phyloP scores from a whole-genome alignment of 2,329 filamentous ascomycete species.

The Penicillium sp. region DNA sequence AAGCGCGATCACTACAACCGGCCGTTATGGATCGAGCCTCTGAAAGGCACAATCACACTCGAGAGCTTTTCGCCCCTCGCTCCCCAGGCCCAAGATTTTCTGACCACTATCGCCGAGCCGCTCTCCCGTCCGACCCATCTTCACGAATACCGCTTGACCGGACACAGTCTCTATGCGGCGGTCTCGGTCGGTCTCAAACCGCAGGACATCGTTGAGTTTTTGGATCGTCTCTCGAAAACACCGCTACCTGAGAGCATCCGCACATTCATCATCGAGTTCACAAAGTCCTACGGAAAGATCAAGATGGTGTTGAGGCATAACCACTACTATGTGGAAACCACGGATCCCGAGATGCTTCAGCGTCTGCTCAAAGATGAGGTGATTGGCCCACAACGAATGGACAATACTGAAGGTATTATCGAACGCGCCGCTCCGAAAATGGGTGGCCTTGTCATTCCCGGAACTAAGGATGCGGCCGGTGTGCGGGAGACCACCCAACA shows the following conservation, averaged over 20 bases:
- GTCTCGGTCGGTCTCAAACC: constrained; percentile 90
- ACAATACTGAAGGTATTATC: constrained; percentile 68
- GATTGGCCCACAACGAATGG: constrained; percentile 74
- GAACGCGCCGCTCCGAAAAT: constrained; percentile 81
- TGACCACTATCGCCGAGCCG: constrained; percentile 94
- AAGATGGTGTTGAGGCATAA: constrained; percentile 94
- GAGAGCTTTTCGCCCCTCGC: constrained; percentile 92
- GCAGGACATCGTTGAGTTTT: constrained; percentile 80
- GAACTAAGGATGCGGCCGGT: constrained; percentile 87
- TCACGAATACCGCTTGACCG: constrained; percentile 89
- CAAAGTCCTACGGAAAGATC: constrained; percentile 89
- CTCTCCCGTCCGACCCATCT: constrained; percentile 83
- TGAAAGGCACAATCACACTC: constrained; percentile 80
- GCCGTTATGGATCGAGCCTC: constrained; percentile 89
- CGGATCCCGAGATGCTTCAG: constrained; percentile 80
- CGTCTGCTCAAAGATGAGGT: constrained; percentile 77
- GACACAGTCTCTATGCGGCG: constrained; percentile 90
- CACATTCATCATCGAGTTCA: constrained; percentile 75
- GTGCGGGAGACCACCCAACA: constrained; percentile 65
- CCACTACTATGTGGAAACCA: constrained; percentile 88
- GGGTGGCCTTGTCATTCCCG: constrained; percentile 83
- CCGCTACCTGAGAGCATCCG: constrained; percentile 76
- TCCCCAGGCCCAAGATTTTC: constrained; percentile 82
- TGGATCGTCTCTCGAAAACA: constrained; percentile 86
- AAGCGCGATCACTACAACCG: constrained; percentile 87